Evolutionary conservation across 148 eudicot species (phyloP), one percentile per base, ranked within the genome.

Genomic region (Cornus suecica): DNA sequence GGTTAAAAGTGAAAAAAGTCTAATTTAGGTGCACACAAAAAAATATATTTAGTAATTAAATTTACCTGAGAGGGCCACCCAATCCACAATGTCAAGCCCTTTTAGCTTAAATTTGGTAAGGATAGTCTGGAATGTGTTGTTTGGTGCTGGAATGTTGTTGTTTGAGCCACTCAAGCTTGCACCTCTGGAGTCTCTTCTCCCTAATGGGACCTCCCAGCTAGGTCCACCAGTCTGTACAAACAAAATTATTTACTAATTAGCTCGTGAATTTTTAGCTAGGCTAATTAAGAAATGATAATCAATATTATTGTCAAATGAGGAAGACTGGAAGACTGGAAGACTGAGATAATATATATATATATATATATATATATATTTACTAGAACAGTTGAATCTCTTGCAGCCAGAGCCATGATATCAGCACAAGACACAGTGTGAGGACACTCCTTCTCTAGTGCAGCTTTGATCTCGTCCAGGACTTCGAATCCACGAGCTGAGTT

Each of bases 141-240:
- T 94, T 42, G 97, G 98, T 34, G 95, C 94, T 18, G 98, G 98
- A 74, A 94, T 94, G 81, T 92, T 82, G 30, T 86, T 79, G 87
- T 94, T 94, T 16, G 98, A 88, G n/a, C 98, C 98, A 70, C 89
- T 87, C 75, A 94, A 74, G 75, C 98, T 94, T 28, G 97, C 98
- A 63, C 81, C 80, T 61, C 56, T 80, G 0, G 95, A 83, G 79
- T 94, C 98, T 74, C 89, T 90, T 85, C 98, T 88, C 75, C 98
- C 98, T 62, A 94, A 60, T 52, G 95, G 94, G 27, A 94, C 93
- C 62, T 77, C 95, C 98, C 98, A 94, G 75, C 78, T 76, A 3
- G 95, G 98, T 64, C 98, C 98, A 51, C 96, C 98, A 28, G 88
- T 62, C 97, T 93, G 30, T 75, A 65, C 71, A 72, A 51, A 42